phyloP scores from a whole-genome alignment of 805 yeast genomes.

The Saturnispora besseyi region DNA sequence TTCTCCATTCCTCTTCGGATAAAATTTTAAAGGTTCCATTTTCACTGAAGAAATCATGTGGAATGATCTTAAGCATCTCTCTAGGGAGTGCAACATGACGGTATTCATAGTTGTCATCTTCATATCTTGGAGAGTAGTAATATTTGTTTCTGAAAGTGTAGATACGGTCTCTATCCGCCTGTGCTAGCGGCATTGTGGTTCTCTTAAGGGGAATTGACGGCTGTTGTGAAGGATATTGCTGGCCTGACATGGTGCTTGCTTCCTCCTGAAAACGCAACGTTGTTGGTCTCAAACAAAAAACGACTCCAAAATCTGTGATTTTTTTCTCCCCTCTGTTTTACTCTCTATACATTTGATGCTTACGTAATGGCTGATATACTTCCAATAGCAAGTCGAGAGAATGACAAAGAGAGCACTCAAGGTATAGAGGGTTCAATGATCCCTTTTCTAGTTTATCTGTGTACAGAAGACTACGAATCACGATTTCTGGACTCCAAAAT shows the following conservation, averaged over 20 bases:
- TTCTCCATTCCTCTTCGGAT: constrained; percentile 94
- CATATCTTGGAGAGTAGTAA: constrained; percentile 88
- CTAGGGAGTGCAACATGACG: constrained; percentile 97
- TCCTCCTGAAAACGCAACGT: constrained; percentile 39
- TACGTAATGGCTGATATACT: constrained; percentile 42
- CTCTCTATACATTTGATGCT: constrained; percentile 18
- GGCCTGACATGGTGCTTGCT: constrained; percentile 51
- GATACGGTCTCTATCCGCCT: constrained; percentile 75
- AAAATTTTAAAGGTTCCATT: constrained; percentile 89
- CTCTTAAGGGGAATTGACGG: constrained; percentile 1
- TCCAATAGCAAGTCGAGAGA: constrained; percentile 39
- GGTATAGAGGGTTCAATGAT: background rate
- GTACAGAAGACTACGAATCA: background rate
- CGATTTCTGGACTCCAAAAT: background rate
- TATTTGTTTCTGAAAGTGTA: constrained; percentile 89
- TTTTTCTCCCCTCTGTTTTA: background rate
- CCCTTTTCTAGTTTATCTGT: background rate
- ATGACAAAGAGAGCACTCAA: too few relatives aligned
- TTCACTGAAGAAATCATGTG: constrained; percentile 88
- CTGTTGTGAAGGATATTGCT: constrained; percentile 17
- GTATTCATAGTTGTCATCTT: constrained; percentile 88
- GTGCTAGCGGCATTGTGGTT: constrained; percentile 59
- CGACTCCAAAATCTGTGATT: background rate
- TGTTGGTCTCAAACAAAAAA: background rate
- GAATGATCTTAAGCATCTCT: constrained; percentile 88